Evolutionary conservation across 257 asterid species (phyloP), one percentile per base, ranked within the genome.

Genomic region (Solanum rostratum): DNA sequence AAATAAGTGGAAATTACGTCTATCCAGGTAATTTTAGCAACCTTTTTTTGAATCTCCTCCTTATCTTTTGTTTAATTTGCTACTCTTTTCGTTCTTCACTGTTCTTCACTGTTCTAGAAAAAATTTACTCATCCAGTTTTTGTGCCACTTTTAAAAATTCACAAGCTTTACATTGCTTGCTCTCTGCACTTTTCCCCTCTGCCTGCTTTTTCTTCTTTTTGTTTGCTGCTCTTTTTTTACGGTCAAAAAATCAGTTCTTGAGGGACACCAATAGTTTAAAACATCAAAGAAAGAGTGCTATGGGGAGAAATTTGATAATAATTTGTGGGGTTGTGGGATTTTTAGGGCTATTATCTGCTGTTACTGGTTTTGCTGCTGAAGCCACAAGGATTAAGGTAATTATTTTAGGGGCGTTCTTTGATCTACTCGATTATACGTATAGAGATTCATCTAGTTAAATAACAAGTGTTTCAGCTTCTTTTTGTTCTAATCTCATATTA

Each of bases 301-400:
- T 90, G 96, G 97, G 93, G 88, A 90, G 92, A 85, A 92, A 89
- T 66, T 93, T 57, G 78, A 80, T 88, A 83, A 20, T 88, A 54
- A 86, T 92, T 16, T 90, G 95, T 86, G 86, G 81, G 68, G 93
- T 88, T 63, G 98, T 90, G 39, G 97, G 93, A 11, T 82, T 93
- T 78, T 85, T 95, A 49, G 98, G 97, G 66, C 71, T 95, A 70
- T 73, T 95, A 13, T 92, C 95, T 86, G 97, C 94, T 85, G 94
- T 90, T 30, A 87, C 94, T 4, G 98, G 92, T 83, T 93, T 94
- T 86, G 97, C 95, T 79, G 97, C 98, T 9, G 97, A 93, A 85
- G 93, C 91, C 85, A 93, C 87, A 83, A 89, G 94, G 91, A 89
- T 91, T 84, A 95, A 92, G 97, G 98, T 95, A 84, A 46, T 18